Percentiles rank a stretch among this genome's conserved stretches.
Evolutionary conservation across 495 filamentous ascomycete species (phyloP).

Genomic region (Acidomyces sp.): DNA sequence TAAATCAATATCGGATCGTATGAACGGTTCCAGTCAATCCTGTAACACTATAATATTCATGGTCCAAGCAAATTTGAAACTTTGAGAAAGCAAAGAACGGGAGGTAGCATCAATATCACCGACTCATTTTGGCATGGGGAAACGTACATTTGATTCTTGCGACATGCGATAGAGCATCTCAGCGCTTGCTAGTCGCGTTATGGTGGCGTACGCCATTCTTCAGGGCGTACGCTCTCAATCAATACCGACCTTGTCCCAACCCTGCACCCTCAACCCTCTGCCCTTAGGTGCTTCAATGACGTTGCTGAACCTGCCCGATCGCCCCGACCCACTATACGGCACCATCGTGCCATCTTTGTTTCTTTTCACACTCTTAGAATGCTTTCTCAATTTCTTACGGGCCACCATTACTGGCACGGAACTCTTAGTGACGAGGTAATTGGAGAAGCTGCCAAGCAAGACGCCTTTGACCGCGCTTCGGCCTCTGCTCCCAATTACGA

Average conservation of each 20-base stretch:
- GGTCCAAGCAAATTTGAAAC: no score
- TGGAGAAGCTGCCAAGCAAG: constrained; percentile 87
- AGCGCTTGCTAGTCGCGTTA: no score
- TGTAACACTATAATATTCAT: no score
- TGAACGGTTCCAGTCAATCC: no score
- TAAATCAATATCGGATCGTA: no score
- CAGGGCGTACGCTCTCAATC: constrained; percentile 8
- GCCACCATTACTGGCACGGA: constrained; percentile 61
- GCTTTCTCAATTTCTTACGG: constrained; percentile 31
- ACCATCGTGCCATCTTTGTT: constrained; percentile 17
- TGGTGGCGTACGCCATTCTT: no score
- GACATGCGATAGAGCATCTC: no score
- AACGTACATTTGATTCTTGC: no score
- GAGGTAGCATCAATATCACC: no score
- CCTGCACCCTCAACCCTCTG: constrained; percentile 16
- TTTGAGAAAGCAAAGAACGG: no score
- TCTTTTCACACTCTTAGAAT: constrained; percentile 21
- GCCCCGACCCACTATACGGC: constrained; percentile 12
- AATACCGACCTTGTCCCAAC: constrained; percentile 18
- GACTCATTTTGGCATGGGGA: no score
- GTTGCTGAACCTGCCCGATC: constrained; percentile 14
- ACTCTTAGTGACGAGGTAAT: constrained; percentile 90
- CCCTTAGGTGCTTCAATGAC: constrained; percentile 17
- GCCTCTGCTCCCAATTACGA: constrained; percentile 81
- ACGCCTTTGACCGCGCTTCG: constrained; percentile 86